Conservation (phyloP, 768 basidiomycete species). For the Terana coerulea region DNA sequence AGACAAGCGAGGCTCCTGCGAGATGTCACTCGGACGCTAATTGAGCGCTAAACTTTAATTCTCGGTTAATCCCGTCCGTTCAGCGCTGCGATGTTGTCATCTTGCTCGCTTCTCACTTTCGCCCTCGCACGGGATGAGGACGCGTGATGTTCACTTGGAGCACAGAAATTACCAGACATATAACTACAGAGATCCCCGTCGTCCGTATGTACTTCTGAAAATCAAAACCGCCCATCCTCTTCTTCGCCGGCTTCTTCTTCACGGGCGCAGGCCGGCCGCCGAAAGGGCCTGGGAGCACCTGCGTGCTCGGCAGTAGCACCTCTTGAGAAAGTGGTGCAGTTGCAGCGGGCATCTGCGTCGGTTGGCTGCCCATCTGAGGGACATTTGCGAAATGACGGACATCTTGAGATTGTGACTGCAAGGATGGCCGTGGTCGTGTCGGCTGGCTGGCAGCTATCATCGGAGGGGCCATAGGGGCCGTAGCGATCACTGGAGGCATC, state of each 20-base stretch:
- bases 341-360: constrained; percentile 3
- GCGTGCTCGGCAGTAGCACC: constrained; percentile 52
- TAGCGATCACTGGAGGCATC: constrained; percentile 35
- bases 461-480: constrained; percentile 19
- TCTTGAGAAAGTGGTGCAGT: constrained; percentile 36
- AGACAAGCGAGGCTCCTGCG: too few relatives aligned
- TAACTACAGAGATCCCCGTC: too few relatives aligned
- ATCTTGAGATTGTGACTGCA: constrained; percentile 4
- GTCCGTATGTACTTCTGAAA: too few relatives aligned
- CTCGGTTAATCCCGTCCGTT: too few relatives aligned
- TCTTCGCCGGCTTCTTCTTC: constrained; percentile 62
- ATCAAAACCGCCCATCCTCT: constrained; percentile 77
- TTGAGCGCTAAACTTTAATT: too few relatives aligned
- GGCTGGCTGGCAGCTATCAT: constrained; percentile 16
- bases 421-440: not conserved
- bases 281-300: constrained; percentile 65
- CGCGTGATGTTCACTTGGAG: too few relatives aligned
- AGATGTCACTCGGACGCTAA: too few relatives aligned
- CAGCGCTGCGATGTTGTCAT: too few relatives aligned
- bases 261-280: constrained; percentile 51
- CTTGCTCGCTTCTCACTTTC: too few relatives aligned
- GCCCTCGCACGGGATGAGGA: too few relatives aligned
- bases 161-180: too few relatives aligned
- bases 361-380: constrained; percentile 17
- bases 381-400: constrained; percentile 3